Conservation (phyloP, 2,329 filamentous ascomycete genomes). For the Stagonosporopsis vannaccii region DNA sequence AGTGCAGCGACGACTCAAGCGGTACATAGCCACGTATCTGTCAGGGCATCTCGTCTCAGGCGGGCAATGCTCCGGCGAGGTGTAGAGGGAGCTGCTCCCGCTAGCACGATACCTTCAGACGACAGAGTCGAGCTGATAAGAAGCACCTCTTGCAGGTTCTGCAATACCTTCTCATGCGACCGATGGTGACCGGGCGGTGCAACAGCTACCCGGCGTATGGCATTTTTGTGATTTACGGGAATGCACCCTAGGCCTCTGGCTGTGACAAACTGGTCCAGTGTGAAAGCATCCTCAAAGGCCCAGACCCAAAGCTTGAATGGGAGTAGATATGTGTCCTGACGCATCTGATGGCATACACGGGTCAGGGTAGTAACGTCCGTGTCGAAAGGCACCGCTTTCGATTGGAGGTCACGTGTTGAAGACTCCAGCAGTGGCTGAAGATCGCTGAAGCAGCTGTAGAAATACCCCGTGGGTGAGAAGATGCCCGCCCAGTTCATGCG, state of each 20-base stretch:
- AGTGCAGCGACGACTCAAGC: neutral
- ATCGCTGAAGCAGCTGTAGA: conserved; percentile 18
- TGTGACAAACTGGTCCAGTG: conserved; percentile 23
- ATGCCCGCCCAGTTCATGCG: conserved; percentile 18
- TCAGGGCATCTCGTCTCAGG: neutral
- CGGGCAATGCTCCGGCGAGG: neutral
- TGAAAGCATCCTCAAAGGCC: conserved; percentile 23
- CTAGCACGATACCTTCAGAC: neutral
- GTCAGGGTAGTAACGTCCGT: neutral
- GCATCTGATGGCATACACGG: conserved; percentile 16
- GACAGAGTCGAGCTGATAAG: conserved; percentile 5
- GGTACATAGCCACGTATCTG: conserved; percentile 3
- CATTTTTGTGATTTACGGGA: conserved; percentile 9
- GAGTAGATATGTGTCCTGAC: conserved; percentile 10
- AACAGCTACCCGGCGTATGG: conserved; percentile 19
- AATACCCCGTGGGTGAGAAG: conserved; percentile 15
- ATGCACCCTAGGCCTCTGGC: conserved; percentile 10
- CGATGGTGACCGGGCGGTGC: conserved; percentile 17
- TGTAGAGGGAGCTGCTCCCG: neutral
- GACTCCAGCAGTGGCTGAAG: conserved; percentile 10
- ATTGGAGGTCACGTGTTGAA: conserved; percentile 1
- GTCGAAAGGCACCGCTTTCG: conserved; percentile 10
- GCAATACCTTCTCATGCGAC: conserved; percentile 16
- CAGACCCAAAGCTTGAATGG: conserved; percentile 17
- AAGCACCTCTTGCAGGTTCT: conserved; percentile 9